Percentiles rank a stretch among this genome's conserved stretches.
phyloP scores from a whole-genome alignment of 1,139 yeast genomes.

The Magnusiomyces ingens region DNA sequence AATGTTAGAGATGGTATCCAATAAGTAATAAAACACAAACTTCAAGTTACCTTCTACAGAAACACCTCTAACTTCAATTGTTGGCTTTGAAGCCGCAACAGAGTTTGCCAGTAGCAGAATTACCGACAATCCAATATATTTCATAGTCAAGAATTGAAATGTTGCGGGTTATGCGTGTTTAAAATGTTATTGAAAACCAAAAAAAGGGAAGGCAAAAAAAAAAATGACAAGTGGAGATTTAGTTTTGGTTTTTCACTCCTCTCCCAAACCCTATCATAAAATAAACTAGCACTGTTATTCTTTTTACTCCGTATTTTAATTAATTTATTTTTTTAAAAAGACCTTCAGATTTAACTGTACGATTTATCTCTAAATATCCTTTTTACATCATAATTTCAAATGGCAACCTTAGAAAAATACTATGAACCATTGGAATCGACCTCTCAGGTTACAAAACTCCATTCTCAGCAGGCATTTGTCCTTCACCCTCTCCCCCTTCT shows the following conservation, averaged over 20 bases:
- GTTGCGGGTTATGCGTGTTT: not conserved
- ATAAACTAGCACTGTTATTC: conserved; percentile 1
- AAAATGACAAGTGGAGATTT: conserved; percentile 8
- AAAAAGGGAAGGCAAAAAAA: not conserved
- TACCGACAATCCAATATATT: conserved; percentile 6
- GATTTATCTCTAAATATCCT: not conserved
- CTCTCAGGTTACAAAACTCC: not conserved
- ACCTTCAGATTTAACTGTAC: not conserved
- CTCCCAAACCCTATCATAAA: conserved; percentile 4
- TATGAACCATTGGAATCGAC: not conserved
- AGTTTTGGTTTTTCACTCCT: not conserved
- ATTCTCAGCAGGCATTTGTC: conserved; percentile 20
- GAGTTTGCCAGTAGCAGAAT: conserved; percentile 9
- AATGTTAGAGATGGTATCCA: not conserved
- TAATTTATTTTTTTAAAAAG: too few species aligned
- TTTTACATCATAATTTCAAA: not conserved
- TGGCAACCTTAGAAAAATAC: not conserved
- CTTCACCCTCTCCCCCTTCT: conserved; percentile 34
- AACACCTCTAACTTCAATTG: conserved; percentile 11
- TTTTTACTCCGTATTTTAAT: too few species aligned
- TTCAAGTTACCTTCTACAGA: conserved; percentile 10
- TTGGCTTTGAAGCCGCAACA: not conserved
- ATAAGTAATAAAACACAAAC: not conserved
- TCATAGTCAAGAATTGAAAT: not conserved
- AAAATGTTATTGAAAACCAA: not conserved